Conservation (phyloP, 1,284 basidiomycete genomes). For the Heimioporus retisporus region DNA sequence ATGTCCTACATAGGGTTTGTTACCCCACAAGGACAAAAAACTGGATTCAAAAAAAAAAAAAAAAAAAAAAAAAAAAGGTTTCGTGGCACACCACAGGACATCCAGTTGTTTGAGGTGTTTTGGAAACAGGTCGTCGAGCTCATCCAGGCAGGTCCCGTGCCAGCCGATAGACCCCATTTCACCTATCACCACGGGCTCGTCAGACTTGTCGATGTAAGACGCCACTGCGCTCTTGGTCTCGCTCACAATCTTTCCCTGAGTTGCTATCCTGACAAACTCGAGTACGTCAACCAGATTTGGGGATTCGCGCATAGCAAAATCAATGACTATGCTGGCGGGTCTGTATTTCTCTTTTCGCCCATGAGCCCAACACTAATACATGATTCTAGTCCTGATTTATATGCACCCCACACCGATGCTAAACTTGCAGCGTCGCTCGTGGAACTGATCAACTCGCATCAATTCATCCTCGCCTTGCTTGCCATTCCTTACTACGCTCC, state of each 20-base stretch:
- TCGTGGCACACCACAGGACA: conserved; percentile 93
- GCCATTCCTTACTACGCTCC: conserved; percentile 91
- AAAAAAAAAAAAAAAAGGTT: too few species aligned
- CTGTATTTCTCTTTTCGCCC: conserved; percentile 27
- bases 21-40: too few species aligned
- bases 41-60: too few species aligned
- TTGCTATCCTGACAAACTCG: conserved; percentile 94
- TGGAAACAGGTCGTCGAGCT: conserved; percentile 99
- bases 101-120: conserved; percentile 95
- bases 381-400: conserved; percentile 79
- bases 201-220: conserved; percentile 95
- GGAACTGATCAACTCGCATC: conserved; percentile 94
- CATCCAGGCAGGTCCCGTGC: conserved; percentile 76
- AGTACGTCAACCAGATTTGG: conserved; percentile 96
- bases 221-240: conserved; percentile 95
- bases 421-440: conserved; percentile 92
- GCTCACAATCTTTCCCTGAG: conserved; percentile 90
- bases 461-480: conserved; percentile 93
- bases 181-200: conserved; percentile 72
- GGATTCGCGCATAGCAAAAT: conserved; percentile 90
- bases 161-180: neutral
- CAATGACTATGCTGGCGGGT: conserved; percentile 86
- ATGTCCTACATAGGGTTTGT: too few species aligned
- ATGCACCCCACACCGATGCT: conserved; percentile 83
- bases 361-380: neutral